phyloP scores from a whole-genome alignment of 352 stramenopile species.

The Pythium angustatum region DNA sequence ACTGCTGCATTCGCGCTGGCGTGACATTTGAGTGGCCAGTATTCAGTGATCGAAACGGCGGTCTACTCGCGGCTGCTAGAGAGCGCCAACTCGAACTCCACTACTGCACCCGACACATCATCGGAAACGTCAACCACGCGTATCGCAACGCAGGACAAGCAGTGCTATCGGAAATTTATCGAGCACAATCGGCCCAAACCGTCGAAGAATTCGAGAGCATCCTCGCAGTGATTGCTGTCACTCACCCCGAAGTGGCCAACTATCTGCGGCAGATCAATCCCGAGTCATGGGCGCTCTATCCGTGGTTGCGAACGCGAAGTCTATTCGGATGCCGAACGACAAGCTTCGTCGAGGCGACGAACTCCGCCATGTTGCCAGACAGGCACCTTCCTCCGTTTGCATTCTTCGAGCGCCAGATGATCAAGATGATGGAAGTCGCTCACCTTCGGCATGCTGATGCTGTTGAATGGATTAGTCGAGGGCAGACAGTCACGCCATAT shows the following conservation, averaged over 20 bases:
- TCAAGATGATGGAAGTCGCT: background rate
- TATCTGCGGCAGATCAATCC: constrained; percentile 16
- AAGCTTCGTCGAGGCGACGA: constrained; percentile 29
- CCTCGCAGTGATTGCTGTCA: constrained; percentile 4
- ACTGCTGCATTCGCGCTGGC: background rate
- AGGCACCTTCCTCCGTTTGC: background rate
- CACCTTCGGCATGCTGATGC: no score
- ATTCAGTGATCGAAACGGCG: constrained; percentile 20
- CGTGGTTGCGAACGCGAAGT: constrained; percentile 2
- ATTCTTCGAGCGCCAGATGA: background rate
- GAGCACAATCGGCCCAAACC: constrained; percentile 13
- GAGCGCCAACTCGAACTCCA: background rate
- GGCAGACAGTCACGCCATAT: no score
- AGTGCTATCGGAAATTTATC: constrained; percentile 20
- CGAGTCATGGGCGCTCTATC: constrained; percentile 18
- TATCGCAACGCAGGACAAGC: no score
- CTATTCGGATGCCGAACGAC: constrained; percentile 29
- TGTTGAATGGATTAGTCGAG: no score
- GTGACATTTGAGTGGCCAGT: constrained; percentile 15
- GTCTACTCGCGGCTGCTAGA: constrained; percentile 4
- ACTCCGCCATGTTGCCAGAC: background rate
- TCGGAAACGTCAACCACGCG: constrained; percentile 17
- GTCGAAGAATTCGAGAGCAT: constrained; percentile 14
- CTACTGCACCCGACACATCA: constrained; percentile 23
- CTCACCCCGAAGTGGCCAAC: constrained; percentile 15